Percentiles rank a stretch among this genome's conserved stretches.
Conservation (phyloP, 208 protist genomes). For the Naegleria fowleri region DNA sequence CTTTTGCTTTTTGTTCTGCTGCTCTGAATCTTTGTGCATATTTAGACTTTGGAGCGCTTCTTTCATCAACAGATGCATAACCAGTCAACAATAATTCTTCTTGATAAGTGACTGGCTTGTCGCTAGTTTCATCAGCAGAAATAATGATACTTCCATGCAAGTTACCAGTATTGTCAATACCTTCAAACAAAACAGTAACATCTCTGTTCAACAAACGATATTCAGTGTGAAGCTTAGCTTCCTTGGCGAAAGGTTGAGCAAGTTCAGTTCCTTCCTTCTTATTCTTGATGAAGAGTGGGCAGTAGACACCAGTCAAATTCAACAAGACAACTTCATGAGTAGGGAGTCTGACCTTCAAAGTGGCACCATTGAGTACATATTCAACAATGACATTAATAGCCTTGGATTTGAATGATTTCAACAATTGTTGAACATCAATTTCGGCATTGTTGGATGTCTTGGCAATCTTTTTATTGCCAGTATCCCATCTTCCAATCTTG, state of each 20-base stretch:
- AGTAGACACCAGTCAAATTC: neutral
- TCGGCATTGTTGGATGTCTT: neutral
- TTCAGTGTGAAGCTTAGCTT: slow-evolving; percentile 56
- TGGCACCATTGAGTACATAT: slow-evolving; percentile 44
- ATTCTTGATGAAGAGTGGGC: neutral
- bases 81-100: slow-evolving; percentile 46
- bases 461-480: neutral
- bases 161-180: slow-evolving; percentile 34
- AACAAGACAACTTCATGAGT: slow-evolving; percentile 30
- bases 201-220: slow-evolving; percentile 50
- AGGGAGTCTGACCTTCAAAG: slow-evolving; percentile 39
- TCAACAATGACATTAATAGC: slow-evolving; percentile 43
- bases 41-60: slow-evolving; percentile 38
- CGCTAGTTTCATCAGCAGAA: neutral
- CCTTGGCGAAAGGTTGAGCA: slow-evolving; percentile 46
- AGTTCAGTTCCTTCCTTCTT: slow-evolving; percentile 34
- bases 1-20: slow-evolving; percentile 44
- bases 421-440: neutral
- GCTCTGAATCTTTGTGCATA: slow-evolving; percentile 30
- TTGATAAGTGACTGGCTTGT: slow-evolving; percentile 4
- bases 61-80: slow-evolving; percentile 50
- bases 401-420: slow-evolving; percentile 20
- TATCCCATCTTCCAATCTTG: neutral
- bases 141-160: slow-evolving; percentile 30
- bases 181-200: slow-evolving; percentile 46